phyloP scores from a whole-genome alignment of 805 yeast species.

The Maudiozyma pseudohumilis region DNA sequence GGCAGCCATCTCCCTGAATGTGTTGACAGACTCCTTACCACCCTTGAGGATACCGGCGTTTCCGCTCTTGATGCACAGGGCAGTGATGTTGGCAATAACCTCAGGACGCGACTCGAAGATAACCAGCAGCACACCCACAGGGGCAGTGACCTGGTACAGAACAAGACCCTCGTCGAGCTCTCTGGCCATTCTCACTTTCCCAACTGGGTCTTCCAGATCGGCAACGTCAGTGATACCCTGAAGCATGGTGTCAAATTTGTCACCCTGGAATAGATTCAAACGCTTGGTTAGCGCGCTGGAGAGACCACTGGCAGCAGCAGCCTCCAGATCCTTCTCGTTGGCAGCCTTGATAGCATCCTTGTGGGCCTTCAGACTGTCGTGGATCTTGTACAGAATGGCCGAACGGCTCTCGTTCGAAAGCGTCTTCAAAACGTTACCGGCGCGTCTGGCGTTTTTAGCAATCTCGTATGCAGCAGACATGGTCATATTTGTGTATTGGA shows the following conservation, averaged over 20 bases:
- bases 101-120: constrained; percentile 97
- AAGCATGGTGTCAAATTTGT: constrained; percentile 86
- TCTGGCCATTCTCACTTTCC: constrained; percentile 74
- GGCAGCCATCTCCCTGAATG: constrained; percentile 73
- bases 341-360: constrained; percentile 61
- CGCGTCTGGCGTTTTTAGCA: constrained; percentile 71
- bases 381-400: constrained; percentile 58
- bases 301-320: constrained; percentile 52
- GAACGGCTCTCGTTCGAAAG: constrained; percentile 65
- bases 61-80: constrained; percentile 91
- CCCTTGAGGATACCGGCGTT: constrained; percentile 96
- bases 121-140: constrained; percentile 86
- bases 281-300: constrained; percentile 71
- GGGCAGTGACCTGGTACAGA: constrained; percentile 76
- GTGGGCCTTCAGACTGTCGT: constrained; percentile 50
- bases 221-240: constrained; percentile 93
- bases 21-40: constrained; percentile 83
- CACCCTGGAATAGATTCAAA: constrained; percentile 70
- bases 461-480: constrained; percentile 45
- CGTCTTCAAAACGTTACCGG: constrained; percentile 77
- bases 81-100: constrained; percentile 94
- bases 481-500: no score
- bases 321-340: constrained; percentile 63
- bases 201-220: constrained; percentile 80
- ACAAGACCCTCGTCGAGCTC: constrained; percentile 85